Conservation (phyloP, 1,139 yeast species). For the Geotrichum fermentans region DNA sequence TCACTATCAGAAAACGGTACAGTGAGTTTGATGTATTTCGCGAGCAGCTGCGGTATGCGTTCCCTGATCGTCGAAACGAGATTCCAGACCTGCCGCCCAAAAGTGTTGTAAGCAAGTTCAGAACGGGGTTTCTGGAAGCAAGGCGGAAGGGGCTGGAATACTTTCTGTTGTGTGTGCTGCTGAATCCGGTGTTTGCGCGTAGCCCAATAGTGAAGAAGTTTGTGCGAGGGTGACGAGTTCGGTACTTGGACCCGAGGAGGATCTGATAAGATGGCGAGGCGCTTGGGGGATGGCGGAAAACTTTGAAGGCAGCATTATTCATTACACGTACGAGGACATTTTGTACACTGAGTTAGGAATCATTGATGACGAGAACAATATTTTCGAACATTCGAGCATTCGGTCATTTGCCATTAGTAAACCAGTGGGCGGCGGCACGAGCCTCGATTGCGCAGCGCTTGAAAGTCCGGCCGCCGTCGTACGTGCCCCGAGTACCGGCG, state of each 20-base stretch:
- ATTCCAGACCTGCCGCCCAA: constrained; percentile 69
- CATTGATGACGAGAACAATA: no score
- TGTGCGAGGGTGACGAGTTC: constrained; percentile 34
- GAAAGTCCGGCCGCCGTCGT: no score
- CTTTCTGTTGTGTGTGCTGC: constrained; percentile 60
- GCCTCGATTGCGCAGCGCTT: no score
- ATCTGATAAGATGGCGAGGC: neutral
- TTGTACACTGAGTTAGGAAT: no score
- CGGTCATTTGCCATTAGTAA: no score
- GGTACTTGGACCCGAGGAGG: neutral
- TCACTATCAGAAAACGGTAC: constrained; percentile 56
- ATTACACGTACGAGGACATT: no score
- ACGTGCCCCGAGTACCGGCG: no score
- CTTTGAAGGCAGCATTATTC: no score
- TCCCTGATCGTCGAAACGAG: constrained; percentile 41
- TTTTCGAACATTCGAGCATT: no score
- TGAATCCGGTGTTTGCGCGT: constrained; percentile 57
- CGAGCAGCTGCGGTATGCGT: constrained; percentile 39
- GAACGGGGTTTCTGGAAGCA: constrained; percentile 54
- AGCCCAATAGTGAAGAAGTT: constrained; percentile 49
- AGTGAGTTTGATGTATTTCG: constrained; percentile 57
- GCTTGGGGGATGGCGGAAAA: neutral
- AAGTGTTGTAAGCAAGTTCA: constrained; percentile 48
- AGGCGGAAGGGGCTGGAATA: constrained; percentile 69
- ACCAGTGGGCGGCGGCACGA: no score